Base-by-base conservation (phyloP, 192 early-diverging fungal species). In the Coemansia sp. region DNA sequence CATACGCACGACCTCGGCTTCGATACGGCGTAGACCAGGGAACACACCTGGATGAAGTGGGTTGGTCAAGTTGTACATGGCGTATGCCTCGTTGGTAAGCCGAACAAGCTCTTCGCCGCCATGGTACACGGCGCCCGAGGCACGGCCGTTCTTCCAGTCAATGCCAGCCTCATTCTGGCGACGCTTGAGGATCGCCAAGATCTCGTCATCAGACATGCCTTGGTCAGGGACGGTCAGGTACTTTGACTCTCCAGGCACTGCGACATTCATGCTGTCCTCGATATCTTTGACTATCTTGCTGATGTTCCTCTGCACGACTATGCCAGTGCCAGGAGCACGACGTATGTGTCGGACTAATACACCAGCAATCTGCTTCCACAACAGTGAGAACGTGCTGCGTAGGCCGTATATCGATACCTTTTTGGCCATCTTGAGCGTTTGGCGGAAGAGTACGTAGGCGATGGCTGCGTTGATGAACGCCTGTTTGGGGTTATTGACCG, bases 1-100 rank as follows among this genome's bases (percentile, higher is more conserved):
- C 95, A 99, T 97, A 8, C 89, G 88, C 45, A 96, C 91, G 27
- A 95, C 85, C 72, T 99, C 97, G 46, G 95, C 93, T 74, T 99
- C 97, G 88, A 99, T 95, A 61, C 91, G 88, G 45, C 97, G 88
- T n/a, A 95, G 80, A 29, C 94, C 95, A 1, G 95, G 95, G 85
- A 97, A 99, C 55, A 97, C 87, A 51, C 95, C 95, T 3, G 97
- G 95, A 68, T 99, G 97, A 46, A 99, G 86, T 10, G 95, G 95
- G 69, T 98, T 98, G 55, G 91, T 74, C 29, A 92, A 76, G 11
- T 89, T 86, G 72, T 94, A 98, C 77, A 91, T 87, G 15, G 85
- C 82, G 73, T 92, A 98, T 5, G 95, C 94, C 63, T 91, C 85
- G 40, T 88, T 91, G 8, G 89, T 80, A 5, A 97, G 76, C 48